Conservation (phyloP, 2,329 filamentous ascomycete species). For the Decorospora gaudefroyi region DNA sequence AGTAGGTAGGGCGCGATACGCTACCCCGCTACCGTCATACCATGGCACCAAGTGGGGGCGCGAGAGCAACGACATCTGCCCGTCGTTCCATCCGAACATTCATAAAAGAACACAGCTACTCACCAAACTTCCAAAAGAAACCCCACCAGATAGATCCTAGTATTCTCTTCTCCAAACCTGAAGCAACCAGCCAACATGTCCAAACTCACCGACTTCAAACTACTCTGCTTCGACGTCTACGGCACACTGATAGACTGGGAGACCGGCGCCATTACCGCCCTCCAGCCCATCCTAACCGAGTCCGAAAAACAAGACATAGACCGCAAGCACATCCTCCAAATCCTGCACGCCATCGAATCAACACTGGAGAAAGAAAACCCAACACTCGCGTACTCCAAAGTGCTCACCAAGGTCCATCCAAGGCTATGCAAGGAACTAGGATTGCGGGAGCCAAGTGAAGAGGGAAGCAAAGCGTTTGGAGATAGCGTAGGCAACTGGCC, state of each 20-base stretch:
- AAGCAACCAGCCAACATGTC: slow-evolving; percentile 27
- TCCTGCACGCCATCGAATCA: slow-evolving; percentile 55
- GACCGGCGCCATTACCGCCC: slow-evolving; percentile 61
- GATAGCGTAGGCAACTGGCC: slow-evolving; percentile 59
- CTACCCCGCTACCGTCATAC: slow-evolving; percentile 21
- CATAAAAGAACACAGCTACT: background rate
- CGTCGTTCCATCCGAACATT: background rate
- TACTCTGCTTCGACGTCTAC: slow-evolving; percentile 77
- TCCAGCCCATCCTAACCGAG: slow-evolving; percentile 57
- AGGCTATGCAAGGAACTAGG: slow-evolving; percentile 54
- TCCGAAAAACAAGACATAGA: slow-evolving; percentile 29
- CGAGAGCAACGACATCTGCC: slow-evolving; percentile 3
- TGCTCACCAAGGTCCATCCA: slow-evolving; percentile 59
- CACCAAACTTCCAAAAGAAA: background rate
- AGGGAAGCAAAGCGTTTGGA: slow-evolving; percentile 57
- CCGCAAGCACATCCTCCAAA: slow-evolving; percentile 40
- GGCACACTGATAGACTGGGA: slow-evolving; percentile 83
- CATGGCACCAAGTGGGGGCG: slow-evolving; percentile 20
- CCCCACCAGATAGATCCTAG: background rate
- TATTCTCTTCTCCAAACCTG: background rate
- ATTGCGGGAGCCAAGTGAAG: slow-evolving; percentile 46
- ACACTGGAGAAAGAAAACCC: slow-evolving; percentile 61
- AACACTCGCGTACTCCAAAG: slow-evolving; percentile 61
- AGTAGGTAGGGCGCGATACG: slow-evolving; percentile 21
- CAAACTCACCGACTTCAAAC: slow-evolving; percentile 50